Percentiles rank a stretch among this genome's conserved stretches.
phyloP scores from a whole-genome alignment of 306 rosid species.

The Benincasa hispida region DNA sequence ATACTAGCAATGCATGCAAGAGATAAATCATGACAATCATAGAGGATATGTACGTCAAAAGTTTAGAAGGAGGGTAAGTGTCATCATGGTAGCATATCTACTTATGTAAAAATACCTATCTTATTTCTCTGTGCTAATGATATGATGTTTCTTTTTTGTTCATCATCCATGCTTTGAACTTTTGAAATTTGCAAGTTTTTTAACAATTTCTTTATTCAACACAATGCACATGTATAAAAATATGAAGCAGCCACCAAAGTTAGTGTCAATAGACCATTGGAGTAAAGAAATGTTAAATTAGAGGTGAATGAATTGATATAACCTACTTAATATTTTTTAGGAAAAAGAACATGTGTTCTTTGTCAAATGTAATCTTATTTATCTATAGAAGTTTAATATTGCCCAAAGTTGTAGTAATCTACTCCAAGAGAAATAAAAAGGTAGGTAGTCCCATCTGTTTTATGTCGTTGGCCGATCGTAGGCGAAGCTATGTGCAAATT shows the following conservation, averaged over 20 bases:
- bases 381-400: background rate
- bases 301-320: background rate
- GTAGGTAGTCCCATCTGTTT: background rate
- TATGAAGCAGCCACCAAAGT: background rate
- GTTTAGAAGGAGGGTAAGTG: conserved; percentile 52
- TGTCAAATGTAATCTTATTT: background rate
- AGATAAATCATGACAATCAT: conserved; percentile 55
- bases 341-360: too few relatives aligned
- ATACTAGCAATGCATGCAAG: conserved; percentile 63
- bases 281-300: background rate
- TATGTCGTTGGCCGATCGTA: background rate
- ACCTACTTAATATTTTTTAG: background rate
- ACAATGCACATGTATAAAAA: background rate
- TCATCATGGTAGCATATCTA: conserved; percentile 3
- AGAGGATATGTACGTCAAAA: conserved; percentile 40
- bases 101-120: background rate
- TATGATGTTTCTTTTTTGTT: background rate
- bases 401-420: background rate
- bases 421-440: background rate
- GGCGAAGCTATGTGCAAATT: background rate
- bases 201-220: background rate
- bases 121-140: background rate
- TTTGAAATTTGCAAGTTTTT: background rate
- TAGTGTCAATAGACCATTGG: background rate
- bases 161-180: background rate